Percentiles rank a stretch among this genome's conserved stretches.
phyloP scores from a whole-genome alignment of 495 filamentous ascomycete genomes.

The Chaetomidium leptoderma region DNA sequence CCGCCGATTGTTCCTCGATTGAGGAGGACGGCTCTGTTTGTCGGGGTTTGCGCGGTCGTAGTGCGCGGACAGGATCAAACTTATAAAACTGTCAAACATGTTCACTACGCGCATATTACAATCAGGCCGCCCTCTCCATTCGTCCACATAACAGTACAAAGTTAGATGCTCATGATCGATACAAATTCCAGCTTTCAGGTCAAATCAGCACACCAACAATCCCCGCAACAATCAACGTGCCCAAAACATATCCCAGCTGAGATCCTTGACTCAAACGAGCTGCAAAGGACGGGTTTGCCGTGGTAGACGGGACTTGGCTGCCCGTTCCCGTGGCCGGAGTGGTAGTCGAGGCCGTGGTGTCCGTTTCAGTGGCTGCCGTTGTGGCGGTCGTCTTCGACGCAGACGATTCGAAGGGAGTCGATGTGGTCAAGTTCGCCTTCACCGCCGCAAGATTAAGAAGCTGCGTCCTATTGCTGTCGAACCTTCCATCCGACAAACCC shows the following conservation, averaged over 20 bases:
- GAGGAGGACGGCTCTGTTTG: too few species aligned
- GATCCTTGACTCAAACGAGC: slow-evolving; percentile 4
- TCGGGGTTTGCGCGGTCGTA: too few species aligned
- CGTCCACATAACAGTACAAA: too few species aligned
- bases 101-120: too few species aligned
- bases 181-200: too few species aligned
- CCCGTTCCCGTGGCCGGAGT: neutral
- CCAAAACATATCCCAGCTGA: slow-evolving; percentile 5
- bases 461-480: neutral
- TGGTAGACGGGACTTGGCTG: neutral
- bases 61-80: too few species aligned
- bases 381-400: neutral
- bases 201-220: neutral
- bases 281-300: slow-evolving; percentile 3
- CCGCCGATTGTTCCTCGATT: too few species aligned
- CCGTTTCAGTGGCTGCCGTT: slow-evolving; percentile 1
- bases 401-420: neutral
- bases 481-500: neutral
- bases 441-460: slow-evolving; percentile 1
- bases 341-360: neutral
- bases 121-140: too few species aligned
- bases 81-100: too few species aligned
- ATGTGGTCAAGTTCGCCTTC: neutral
- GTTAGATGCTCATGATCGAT: too few species aligned
- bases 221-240: slow-evolving; percentile 1